Conservation (phyloP, 2,329 filamentous ascomycete genomes). For the Alternaria arbusti region DNA sequence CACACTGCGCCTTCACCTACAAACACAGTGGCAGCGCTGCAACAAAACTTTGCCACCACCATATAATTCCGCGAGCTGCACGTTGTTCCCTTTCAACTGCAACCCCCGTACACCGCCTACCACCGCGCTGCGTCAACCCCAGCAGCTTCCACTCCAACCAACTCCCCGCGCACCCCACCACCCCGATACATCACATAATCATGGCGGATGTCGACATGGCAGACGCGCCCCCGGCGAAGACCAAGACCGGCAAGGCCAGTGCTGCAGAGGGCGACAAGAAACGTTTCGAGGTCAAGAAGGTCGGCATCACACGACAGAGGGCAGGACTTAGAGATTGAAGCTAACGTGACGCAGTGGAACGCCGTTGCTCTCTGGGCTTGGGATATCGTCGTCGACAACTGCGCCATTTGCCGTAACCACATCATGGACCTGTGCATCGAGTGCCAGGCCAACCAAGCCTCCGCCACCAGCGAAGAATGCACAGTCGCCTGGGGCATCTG, state of each 20-base stretch:
- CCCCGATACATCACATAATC: slow-evolving; percentile 26
- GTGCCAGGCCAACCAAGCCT: slow-evolving; percentile 98
- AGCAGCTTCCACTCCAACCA: slow-evolving; percentile 7
- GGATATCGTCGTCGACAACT: slow-evolving; percentile 99
- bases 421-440: slow-evolving; percentile 99
- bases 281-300: slow-evolving; percentile 99
- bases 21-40: background rate
- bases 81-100: background rate
- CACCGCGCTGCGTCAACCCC: background rate
- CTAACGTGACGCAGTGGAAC: slow-evolving; percentile 75
- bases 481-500: slow-evolving; percentile 99
- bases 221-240: slow-evolving; percentile 70
- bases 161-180: slow-evolving; percentile 32
- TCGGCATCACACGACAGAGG: slow-evolving; percentile 48
- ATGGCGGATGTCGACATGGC: slow-evolving; percentile 99
- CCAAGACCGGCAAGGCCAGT: slow-evolving; percentile 58
- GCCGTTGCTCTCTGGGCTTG: slow-evolving; percentile 98
- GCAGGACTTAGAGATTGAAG: slow-evolving; percentile 9
- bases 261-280: slow-evolving; percentile 76
- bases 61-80: slow-evolving; percentile 8
- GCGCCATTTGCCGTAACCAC: slow-evolving; percentile 98
- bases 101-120: background rate
- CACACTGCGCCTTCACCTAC: slow-evolving; percentile 8
- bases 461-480: slow-evolving; percentile 95
- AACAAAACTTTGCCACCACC: slow-evolving; percentile 9